Evolutionary conservation across 1,284 basidiomycete genomes (phyloP), one percentile per base, ranked within the genome.

Genomic region (Laetiporus sulphureus): DNA sequence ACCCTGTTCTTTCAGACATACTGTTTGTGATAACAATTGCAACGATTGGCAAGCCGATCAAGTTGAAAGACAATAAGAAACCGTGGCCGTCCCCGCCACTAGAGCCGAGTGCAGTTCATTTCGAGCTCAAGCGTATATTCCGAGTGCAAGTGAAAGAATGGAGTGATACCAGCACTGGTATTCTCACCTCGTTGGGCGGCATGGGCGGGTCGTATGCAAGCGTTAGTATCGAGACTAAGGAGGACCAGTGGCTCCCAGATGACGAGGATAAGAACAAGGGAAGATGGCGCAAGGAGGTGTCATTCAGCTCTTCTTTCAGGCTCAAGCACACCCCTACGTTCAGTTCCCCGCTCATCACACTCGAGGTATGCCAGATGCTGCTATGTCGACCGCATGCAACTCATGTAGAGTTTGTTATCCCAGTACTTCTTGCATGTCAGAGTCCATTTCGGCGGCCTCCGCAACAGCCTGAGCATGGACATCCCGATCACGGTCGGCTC

Each of bases 61-160:
- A 45, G 25, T 40, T 22, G 15, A 18, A 31, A n/a, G 48, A 50
- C 8, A 36, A 39, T 11, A 37, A 35, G 20, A 27, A 8, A 38
- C 35, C 51, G 8, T 55, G 47, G 36, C 53, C 53, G 23, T 27
- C 45, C 2, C 51, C 51, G 2, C 53, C 53, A 1, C 20, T 13
- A n/a, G 20, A 37, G 5, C 46, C 53, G 3, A 36, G 38, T n/a
- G 49, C 40, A 15, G 23, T 51, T 6, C 45, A 46, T 5, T 47
- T 51, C 21, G 35, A 43, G 11, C 18, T 55, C 7, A 31, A 34
- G 15, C 36, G 46, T 1, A 31, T 30, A 8, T 30, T 44, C 10
- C 21, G 39, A 29, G 16, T 47, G 5, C 22, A 18, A 15, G 34
- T 29, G n/a, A n/a, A n/a, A n/a, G n/a, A n/a, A n/a, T n/a, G n/a